These are phyloP conservation scores for Xylaria longipes DNA, from an alignment of 495 filamentous ascomycete species.

Conservation along the genomic window DNA sequence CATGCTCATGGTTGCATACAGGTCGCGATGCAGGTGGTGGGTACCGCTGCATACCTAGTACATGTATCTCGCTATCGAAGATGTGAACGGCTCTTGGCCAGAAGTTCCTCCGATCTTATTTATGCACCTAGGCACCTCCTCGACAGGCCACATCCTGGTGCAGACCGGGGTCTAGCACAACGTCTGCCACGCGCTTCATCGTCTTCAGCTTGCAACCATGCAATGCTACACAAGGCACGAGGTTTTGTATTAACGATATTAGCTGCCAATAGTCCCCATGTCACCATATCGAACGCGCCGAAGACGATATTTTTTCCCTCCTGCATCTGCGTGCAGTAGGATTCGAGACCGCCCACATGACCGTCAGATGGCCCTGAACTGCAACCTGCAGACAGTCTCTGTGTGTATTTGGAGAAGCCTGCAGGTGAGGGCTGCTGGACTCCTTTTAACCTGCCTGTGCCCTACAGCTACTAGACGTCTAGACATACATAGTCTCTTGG, in stretches of 20 bases:
- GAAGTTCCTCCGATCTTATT: conserved; percentile 31
- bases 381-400: conserved; percentile 23
- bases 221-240: conserved; percentile 20
- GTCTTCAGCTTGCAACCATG: conserved; percentile 27
- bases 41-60: neutral
- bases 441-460: conserved; percentile 4
- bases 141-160: conserved; percentile 13
- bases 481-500: neutral
- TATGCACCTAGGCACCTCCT: neutral
- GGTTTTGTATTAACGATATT: conserved; percentile 6
- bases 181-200: conserved; percentile 28
- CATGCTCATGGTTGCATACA: neutral
- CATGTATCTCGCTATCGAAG: neutral
- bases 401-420: conserved; percentile 10
- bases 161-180: conserved; percentile 6
- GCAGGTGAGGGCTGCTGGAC: conserved; percentile 15
- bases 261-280: conserved; percentile 12
- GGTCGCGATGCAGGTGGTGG: neutral
- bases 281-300: neutral
- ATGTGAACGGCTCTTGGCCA: conserved; percentile 2
- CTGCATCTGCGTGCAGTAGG: conserved; percentile 18
- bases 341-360: conserved; percentile 25
- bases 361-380: conserved; percentile 24
- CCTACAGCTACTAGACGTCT: neutral
- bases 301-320: neutral